Evolutionary conservation across 257 asterid genomes (phyloP), one percentile per base, ranked within the genome.

Genomic region (Salvia miltiorrhiza): DNA sequence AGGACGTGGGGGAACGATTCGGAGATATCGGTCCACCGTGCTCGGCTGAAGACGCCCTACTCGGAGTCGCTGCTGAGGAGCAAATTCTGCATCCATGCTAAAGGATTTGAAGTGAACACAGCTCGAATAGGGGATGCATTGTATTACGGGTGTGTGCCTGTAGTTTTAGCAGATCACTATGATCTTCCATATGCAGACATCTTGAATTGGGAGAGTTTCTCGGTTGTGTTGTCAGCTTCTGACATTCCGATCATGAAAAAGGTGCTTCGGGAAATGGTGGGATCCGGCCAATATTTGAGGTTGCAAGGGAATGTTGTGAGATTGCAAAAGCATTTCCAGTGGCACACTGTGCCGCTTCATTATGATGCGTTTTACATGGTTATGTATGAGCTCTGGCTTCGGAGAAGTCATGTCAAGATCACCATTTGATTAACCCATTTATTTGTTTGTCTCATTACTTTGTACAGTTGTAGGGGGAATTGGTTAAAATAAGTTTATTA

Each of bases 51-150:
- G 74, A 91, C 93, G 2, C 87, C 99, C 0, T 91, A 94, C 49
- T 87, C 99, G 0, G 95, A 91, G 64, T 84, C 96, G 11, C 94
- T 87, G 5, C 13, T 86, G 5, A 79, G 84, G 5, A 94, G 99
- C 87, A 89, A 87, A 67, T 94, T 79, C 79, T 94, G 99, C 88
- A 78, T 94, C 44, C 96, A 89, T 4, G 99, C 95, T 1, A 94
- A 89, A 77, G 99, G 99, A 3, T 94, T 84, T 30, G 99, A 94
- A 70, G 88, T 94, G 1, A 94, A 94, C 89, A 94, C 99, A 0
- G 97, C 97, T 0, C 77, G 97, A 2, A 78, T 91, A 4, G 96
- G 87, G 11, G 97, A 91, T 19, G 93, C 97, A 0, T 4, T 94
- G 56, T 91, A 86, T 77, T 86, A 94, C 12, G 97, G 97, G 0